Base-by-base conservation (phyloP, 345 rosid species). In the Lagerstroemia speciosa region DNA sequence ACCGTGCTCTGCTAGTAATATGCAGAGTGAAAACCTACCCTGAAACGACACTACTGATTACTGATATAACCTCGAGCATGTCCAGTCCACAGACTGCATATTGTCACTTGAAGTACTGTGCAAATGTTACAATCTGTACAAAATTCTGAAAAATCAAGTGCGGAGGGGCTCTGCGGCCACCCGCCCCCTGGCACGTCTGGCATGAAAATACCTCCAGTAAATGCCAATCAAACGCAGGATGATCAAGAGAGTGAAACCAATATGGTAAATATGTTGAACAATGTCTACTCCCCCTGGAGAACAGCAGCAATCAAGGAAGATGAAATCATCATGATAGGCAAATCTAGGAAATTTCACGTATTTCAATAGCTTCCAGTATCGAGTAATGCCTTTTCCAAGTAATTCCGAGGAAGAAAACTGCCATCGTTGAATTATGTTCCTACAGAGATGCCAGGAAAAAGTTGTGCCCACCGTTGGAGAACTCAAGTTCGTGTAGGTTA, bases 151-250 rank as follows among this genome's bases (percentile, higher is more conserved):
- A 37, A 32, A 37, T 83, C 78, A 80, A 62, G 82, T 83, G 14
- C 71, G 71, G 29, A 72, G 72, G 67, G 74, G 71, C 64, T 83
- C 83, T 36, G 72, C 73, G 34, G 83, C 82, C n/a, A 81, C 89
- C 75, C 84, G 50, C 38, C 69, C 75, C 76, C 97, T 84, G 57
- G 83, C 89, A 22, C 83, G 89, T 74, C 78, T 88, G 67, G 78
- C 72, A 33, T 83, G 85, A 30, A 84, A 83, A n/a, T 85, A 71
- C 63, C 87, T 81, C 55, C 77, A 81, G 67, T 73, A 82, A 3
- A 82, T 68, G 71, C 96, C 91, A 8, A 86, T 75, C 72, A 89
- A 53, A 60, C 91, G 90, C 37, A 91, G 86, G 71, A 83, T 73
- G 62, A 89, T 32, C 33, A 87, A 82, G 72, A 86, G 73, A 31